A percentile compares a stretch with the other conserved stretches of the same genome.
These are phyloP conservation scores for Daphne laureola DNA, from an alignment of 441 rosid genomes.

Conservation along the genomic window DNA sequence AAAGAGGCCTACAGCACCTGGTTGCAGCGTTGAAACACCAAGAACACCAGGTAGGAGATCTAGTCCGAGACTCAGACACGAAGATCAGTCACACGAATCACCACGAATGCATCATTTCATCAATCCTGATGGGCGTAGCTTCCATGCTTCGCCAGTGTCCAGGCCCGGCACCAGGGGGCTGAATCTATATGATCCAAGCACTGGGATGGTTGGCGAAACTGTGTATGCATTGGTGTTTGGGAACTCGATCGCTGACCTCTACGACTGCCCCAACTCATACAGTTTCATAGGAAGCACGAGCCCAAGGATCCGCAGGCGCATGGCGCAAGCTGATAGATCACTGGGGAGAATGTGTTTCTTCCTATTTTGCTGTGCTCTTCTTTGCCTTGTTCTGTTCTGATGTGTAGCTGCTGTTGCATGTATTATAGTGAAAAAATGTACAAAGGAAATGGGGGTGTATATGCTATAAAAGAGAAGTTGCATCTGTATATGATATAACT, in stretches of 20 bases:
- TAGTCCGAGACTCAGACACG: slow-evolving; percentile 16
- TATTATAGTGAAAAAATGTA: too few species aligned
- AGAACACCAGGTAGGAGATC: slow-evolving; percentile 23
- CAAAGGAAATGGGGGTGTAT: too few species aligned
- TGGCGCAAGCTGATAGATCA: slow-evolving; percentile 61
- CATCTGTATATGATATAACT: too few species aligned
- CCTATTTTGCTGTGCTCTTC: slow-evolving; percentile 48
- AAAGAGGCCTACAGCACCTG: slow-evolving; percentile 48
- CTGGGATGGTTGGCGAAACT: slow-evolving; percentile 68
- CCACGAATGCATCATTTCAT: slow-evolving; percentile 27
- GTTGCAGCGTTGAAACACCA: slow-evolving; percentile 26
- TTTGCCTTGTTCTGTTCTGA: slow-evolving; percentile 67
- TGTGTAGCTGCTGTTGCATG: background rate
- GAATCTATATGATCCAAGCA: slow-evolving; percentile 31
- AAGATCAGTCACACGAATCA: slow-evolving; percentile 34
- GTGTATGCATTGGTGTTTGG: slow-evolving; percentile 54
- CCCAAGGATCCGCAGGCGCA: slow-evolving; percentile 65
- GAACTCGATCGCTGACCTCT: slow-evolving; percentile 28
- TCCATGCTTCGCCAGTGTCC: slow-evolving; percentile 26
- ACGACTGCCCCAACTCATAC: slow-evolving; percentile 49
- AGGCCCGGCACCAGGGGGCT: slow-evolving; percentile 24
- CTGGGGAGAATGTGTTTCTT: slow-evolving; percentile 66
- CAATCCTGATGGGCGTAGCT: slow-evolving; percentile 19
- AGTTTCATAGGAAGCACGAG: slow-evolving; percentile 37
- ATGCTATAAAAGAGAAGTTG: too few species aligned